Evolutionary conservation across 2,329 filamentous ascomycete species (phyloP), one percentile per base, ranked within the genome.

Genomic region (Salinomyces thailandicus): DNA sequence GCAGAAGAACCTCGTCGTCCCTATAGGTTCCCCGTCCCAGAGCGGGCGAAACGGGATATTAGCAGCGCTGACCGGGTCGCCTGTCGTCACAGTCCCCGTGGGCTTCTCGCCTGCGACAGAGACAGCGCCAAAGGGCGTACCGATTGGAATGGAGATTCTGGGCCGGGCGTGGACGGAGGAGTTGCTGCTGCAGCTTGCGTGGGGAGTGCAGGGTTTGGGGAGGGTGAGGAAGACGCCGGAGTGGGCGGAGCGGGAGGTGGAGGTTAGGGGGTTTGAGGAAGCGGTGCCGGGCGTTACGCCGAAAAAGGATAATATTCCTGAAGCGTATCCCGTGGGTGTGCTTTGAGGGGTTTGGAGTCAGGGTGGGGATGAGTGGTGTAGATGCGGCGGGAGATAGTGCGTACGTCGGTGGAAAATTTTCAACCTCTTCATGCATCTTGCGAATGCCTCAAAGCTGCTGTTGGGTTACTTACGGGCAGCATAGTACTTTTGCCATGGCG

Each of bases 141-240:
- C 77, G 0, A 67, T 81, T 26, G 77, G 77, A 0, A 70, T 80
- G 66, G 77, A 81, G 58, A 69, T 81, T 15, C 50, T 81, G 39
- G 75, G 77, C 0, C 48, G 61, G 41, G 67, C 67, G 4, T 78
- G 71, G 64, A 63, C 55, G 2, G 77, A 81, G 46, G 60, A 60
- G 26, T 65, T 63, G 45, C 51, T 79, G 42, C 51, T 79, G 31
- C 61, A 62, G 29, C 64, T 77, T 20, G 75, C 71, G n/a, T 67
- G 62, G 38, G 53, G 59, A 31, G 60, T 77, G 17, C 68, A 73
- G 47, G 52, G 58, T 30, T 46, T 72, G 31, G 54, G 62, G 15
- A 61, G 65, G 39, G 55, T 67, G 15, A 64, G 72, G 41, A 65
- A 48, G 46, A 54, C 61, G 40, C 73, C 74, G 11, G 35, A 38